phyloP scores from a whole-genome alignment of 345 rosid genomes.

The Citrus hindsii region DNA sequence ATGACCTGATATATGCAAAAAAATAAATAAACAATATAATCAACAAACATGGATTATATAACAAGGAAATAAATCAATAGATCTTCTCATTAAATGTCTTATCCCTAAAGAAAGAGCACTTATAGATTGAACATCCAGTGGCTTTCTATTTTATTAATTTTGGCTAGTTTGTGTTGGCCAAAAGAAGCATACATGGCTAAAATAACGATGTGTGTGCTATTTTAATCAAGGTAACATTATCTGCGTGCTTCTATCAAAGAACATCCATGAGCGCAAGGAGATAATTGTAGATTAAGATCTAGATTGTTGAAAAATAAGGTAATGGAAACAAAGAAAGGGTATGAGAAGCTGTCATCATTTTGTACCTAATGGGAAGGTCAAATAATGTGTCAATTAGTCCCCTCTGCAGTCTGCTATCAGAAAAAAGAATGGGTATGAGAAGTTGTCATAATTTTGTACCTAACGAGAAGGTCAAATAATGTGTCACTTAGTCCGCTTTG shows the following conservation, averaged over 20 bases:
- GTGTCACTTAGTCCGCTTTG: background rate
- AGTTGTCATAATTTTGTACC: background rate
- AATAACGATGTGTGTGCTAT: background rate
- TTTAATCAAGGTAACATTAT: background rate
- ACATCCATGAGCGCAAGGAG: background rate
- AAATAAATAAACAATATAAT: background rate
- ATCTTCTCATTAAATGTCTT: background rate
- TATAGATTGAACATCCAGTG: background rate
- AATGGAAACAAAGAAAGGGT: background rate
- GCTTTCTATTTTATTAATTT: background rate
- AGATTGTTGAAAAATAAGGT: background rate
- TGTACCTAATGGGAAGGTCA: background rate
- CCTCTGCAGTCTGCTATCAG: too few relatives aligned
- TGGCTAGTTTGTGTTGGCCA: background rate
- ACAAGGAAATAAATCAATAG: background rate
- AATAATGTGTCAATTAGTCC: background rate
- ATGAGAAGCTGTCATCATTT: background rate
- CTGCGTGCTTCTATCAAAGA: background rate
- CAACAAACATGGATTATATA: background rate
- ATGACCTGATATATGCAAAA: slow-evolving; percentile 49
- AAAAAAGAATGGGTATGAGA: background rate
- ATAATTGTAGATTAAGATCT: background rate
- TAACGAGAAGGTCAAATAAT: background rate
- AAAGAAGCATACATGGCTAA: background rate
- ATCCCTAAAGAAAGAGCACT: background rate